Evolutionary conservation across 2,329 filamentous ascomycete species (phyloP).

Genomic region (Fusarium sp.): DNA sequence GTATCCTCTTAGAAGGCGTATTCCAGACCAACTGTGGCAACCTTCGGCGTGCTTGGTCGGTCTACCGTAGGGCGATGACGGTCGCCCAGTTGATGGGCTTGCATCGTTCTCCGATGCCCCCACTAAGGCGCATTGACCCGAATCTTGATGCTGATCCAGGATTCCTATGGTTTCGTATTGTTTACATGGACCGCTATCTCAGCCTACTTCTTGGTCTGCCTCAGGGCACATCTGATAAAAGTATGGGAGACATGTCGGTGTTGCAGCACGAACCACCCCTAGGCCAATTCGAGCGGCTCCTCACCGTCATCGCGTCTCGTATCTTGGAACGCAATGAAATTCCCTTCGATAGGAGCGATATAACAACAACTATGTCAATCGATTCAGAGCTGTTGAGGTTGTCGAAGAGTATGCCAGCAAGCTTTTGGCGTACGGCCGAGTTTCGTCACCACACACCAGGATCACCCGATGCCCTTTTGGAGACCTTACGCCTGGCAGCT

Average conservation of each 20-base stretch:
- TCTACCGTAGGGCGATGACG: background rate
- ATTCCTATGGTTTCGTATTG: constrained; percentile 12
- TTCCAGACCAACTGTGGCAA: constrained; percentile 56
- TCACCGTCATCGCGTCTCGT: background rate
- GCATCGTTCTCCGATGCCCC: background rate
- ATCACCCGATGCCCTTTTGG: background rate
- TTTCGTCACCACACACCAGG: too few relatives aligned
- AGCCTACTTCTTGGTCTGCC: constrained; percentile 9
- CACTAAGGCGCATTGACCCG: background rate
- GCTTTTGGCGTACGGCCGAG: too few relatives aligned
- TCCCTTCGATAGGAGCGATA: too few relatives aligned
- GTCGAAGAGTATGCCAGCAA: too few relatives aligned
- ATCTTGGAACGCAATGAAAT: background rate
- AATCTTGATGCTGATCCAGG: background rate
- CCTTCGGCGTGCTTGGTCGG: background rate
- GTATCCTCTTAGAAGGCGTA: constrained; percentile 58
- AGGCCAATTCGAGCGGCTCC: background rate
- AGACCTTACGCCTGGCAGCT: background rate
- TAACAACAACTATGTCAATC: too few relatives aligned
- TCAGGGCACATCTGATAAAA: background rate
- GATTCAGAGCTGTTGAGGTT: too few relatives aligned
- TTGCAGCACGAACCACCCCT: background rate
- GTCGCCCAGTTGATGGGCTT: background rate
- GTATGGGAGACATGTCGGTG: background rate
- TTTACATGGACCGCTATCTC: constrained; percentile 15